Evolutionary conservation across 208 protist species (phyloP), one percentile per base, ranked within the genome.

Genomic region (Crithidia mellificae): DNA sequence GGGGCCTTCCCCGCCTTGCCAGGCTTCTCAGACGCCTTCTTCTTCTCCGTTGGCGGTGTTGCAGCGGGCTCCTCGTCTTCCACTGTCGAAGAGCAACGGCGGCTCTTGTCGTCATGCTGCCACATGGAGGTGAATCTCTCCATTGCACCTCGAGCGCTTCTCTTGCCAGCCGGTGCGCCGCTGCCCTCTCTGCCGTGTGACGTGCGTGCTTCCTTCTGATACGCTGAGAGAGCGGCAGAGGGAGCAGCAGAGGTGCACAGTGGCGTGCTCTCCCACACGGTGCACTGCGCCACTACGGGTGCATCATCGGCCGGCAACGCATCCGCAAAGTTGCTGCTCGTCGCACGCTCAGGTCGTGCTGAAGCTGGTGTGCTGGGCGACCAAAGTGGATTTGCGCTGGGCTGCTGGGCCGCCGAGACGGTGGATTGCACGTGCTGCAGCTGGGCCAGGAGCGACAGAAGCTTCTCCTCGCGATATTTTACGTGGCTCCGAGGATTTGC

Each of bases 261-360:
- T 14, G 59, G 34, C 0, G 43, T 0, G 43, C 39, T 63, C 52
- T 67, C 68, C 68, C 68, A 66, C 29, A 74, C 58, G 2, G 68
- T 67, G 59, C 59, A 74, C 20, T 24, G 36, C 29, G 43, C 29
- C 29, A 19, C 29, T n/a, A n/a, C n/a, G n/a, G n/a, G n/a, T 50
- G 4, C 5, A 0, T 6, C 32, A 17, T 32, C 11, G 29, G 15
- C 27, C 19, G 17, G 20, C 0, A 9, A 24, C 17, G 8, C 22
- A 22, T 20, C 39, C 9, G 36, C 27, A 30, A 20, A 15, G 24
- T 29, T 32, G 36, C 12, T 32, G 2, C 1, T 6, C 53, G 1
- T 14, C 24, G 36, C 41, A 3, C n/a, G 1, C 14, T 24, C 6
- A 12, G 41, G 25, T 24, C 7, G 24, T 24, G 39, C 32, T 7